Base-by-base conservation (phyloP, 306 rosid species). In the Potentilla sterilis region DNA sequence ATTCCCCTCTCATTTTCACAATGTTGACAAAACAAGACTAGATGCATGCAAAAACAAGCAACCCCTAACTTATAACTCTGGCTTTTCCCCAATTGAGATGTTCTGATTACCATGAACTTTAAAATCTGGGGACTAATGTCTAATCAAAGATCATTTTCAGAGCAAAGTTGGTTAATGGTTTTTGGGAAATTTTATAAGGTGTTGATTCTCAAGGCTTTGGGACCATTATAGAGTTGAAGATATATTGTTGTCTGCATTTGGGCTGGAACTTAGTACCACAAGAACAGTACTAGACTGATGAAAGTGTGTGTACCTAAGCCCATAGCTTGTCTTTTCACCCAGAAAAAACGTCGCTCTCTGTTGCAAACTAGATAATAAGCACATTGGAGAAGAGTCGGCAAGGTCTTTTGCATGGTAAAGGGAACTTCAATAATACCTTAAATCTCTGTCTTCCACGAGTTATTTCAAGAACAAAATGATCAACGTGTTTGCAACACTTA, bases 1-100 rank as follows among this genome's bases (percentile, higher is more conserved):
- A 38, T 22, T 61, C 40, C 19, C 75, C 65, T 69, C 51, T 75
- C 79, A 32, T 72, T 77, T 67, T 83, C 76, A 18, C 19, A 62
- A 66, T 74, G 79, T 86, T 79, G 87, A 84, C 85, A 85, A 58
- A 76, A 75, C 77, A 80, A 69, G 40, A 62, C 76, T 32, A 70
- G 68, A 72, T 73, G 75, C 75, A 77, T 24, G 64, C 67, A 64
- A 80, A 82, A 82, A 57, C 79, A 77, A 71, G 81, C 85, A 81
- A 68, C 70, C 83, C 64, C n/a, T 21, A 37, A 63, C 84, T 63
- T 71, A 40, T 73, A 67, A 61, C 77, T 67, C 35, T 81, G 69
- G 49, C 74, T 65, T 34, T 79, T 81, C 65, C 72, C 79, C 72
- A 9, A 81, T 61, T 74, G 58, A 72, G 52, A 57, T 65, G 73